Percentiles rank a stretch among this genome's conserved stretches.
Evolutionary conservation across 116 monocot genomes (phyloP).

Genomic region (Phalaenopsis hybrid): DNA sequence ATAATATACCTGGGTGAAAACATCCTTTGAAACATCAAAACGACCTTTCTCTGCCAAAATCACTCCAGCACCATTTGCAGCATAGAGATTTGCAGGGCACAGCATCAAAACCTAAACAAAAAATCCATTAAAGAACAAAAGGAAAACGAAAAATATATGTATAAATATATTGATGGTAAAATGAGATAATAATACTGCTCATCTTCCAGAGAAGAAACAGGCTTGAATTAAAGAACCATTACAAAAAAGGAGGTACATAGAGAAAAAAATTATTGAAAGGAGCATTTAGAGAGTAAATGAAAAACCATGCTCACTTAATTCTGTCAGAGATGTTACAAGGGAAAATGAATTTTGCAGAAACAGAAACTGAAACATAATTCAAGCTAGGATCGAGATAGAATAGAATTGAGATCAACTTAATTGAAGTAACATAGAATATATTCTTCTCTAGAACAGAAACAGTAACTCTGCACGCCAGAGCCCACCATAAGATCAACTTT

Average conservation of each 20-base stretch:
- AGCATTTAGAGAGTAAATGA: neutral
- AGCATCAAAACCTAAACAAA: constrained; percentile 54
- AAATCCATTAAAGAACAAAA: neutral
- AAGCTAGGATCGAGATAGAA: neutral
- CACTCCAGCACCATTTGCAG: constrained; percentile 95
- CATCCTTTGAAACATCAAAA: constrained; percentile 89
- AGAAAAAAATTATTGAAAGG: neutral
- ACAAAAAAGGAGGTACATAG: neutral
- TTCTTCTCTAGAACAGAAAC: neutral
- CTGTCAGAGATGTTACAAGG: neutral
- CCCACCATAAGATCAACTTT: neutral
- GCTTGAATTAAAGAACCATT: neutral
- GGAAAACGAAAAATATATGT: neutral
- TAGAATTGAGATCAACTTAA: neutral
- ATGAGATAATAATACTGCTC: neutral
- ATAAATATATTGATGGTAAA: neutral
- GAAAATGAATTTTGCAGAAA: neutral
- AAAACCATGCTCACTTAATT: neutral
- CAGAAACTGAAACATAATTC: neutral
- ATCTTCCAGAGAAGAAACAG: neutral
- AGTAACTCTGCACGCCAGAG: neutral
- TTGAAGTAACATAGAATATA: neutral
- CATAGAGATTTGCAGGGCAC: constrained; percentile 74
- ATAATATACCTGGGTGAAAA: constrained; percentile 75
- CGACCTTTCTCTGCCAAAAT: constrained; percentile 91